phyloP scores from a whole-genome alignment of 2,329 filamentous ascomycete genomes.

The Fusarium illudens region DNA sequence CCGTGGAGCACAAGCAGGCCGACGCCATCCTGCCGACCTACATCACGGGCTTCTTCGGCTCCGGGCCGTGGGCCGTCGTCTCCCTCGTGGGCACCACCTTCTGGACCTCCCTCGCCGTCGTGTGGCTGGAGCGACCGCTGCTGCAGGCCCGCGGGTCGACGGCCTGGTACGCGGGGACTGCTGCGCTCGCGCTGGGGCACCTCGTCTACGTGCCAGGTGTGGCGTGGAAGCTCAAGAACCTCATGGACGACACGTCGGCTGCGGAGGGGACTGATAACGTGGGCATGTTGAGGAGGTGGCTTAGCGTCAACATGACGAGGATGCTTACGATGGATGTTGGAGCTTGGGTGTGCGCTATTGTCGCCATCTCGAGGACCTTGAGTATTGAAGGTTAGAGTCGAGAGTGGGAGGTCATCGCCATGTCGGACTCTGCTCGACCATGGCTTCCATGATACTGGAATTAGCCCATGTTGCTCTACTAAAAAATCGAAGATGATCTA shows the following conservation, averaged over 20 bases:
- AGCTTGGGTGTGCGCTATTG: slow-evolving; percentile 46
- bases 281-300: slow-evolving; percentile 45
- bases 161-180: slow-evolving; percentile 47
- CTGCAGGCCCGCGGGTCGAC: slow-evolving; percentile 39
- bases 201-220: slow-evolving; percentile 47
- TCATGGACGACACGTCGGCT: slow-evolving; percentile 39
- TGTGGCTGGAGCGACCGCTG: slow-evolving; percentile 35
- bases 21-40: slow-evolving; percentile 54
- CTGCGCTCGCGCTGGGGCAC: slow-evolving; percentile 45
- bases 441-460: not conserved
- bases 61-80: slow-evolving; percentile 47
- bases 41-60: slow-evolving; percentile 53
- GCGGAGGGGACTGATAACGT: slow-evolving; percentile 39
- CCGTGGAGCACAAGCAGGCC: slow-evolving; percentile 41
- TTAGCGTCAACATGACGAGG: slow-evolving; percentile 44
- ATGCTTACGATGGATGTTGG: slow-evolving; percentile 47
- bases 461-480: not conserved
- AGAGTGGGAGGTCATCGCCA: not conserved
- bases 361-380: slow-evolving; percentile 44
- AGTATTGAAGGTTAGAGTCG: slow-evolving; percentile 1
- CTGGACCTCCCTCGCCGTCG: slow-evolving; percentile 40
- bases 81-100: slow-evolving; percentile 48
- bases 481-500: not conserved
- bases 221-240: slow-evolving; percentile 43
- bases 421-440: not conserved